Conservation (phyloP, 352 stramenopile species). For the Sclerospora graminicola region DNA sequence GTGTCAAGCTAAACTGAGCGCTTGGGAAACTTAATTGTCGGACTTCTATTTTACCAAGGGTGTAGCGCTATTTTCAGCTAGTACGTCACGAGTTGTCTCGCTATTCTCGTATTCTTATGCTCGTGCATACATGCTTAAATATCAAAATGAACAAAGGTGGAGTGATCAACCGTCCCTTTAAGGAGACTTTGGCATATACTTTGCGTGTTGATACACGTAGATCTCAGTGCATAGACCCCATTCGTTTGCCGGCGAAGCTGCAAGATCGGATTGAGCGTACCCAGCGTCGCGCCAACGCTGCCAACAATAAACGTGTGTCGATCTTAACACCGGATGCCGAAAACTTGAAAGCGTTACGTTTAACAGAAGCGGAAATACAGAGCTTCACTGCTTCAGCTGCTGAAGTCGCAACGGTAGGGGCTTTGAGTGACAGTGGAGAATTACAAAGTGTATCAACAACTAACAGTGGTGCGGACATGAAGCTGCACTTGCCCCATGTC, state of each 20-base stretch:
- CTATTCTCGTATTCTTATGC: neutral
- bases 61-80: constrained; percentile 6
- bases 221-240: constrained; percentile 48
- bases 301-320: constrained; percentile 53
- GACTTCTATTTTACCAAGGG: neutral
- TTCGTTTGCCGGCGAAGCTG: constrained; percentile 49
- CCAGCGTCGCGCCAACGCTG: constrained; percentile 48
- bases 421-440: neutral
- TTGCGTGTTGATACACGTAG: constrained; percentile 28
- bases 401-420: neutral
- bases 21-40: too few species aligned
- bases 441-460: too few species aligned
- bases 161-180: neutral
- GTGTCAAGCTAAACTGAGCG: too few species aligned
- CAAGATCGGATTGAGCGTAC: constrained; percentile 48
- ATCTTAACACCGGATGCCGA: constrained; percentile 38
- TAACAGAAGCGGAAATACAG: too few species aligned
- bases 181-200: constrained; percentile 1
- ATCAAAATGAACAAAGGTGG: neutral
- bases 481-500: too few species aligned
- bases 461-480: too few species aligned
- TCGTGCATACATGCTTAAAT: neutral
- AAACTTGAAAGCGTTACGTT: constrained; percentile 1
- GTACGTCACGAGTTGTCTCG: neutral
- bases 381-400: neutral